A percentile compares a stretch with the other conserved stretches of the same genome.
phyloP scores from a whole-genome alignment of 768 basidiomycete species.

The Mycena crocata region DNA sequence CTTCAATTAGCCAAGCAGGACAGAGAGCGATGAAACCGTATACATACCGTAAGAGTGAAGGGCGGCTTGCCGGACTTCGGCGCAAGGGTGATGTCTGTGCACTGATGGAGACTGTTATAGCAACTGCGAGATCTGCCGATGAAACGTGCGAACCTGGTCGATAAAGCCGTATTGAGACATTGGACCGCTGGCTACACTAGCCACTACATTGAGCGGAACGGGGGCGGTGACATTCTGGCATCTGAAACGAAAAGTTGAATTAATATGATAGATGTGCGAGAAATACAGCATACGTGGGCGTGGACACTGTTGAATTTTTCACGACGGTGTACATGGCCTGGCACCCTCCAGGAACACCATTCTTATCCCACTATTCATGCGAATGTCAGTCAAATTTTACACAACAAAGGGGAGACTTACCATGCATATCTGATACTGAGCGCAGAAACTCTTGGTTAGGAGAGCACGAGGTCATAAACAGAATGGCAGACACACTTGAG shows the following conservation, averaged over 20 bases:
- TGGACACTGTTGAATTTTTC: slow-evolving; percentile 47
- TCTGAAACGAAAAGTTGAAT: background rate
- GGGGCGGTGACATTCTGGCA: slow-evolving; percentile 55
- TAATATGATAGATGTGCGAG: no score
- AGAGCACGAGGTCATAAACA: background rate
- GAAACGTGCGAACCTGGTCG: slow-evolving; percentile 50
- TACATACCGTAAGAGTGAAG: slow-evolving; percentile 57
- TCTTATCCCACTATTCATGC: slow-evolving; percentile 53
- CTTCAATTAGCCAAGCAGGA: background rate
- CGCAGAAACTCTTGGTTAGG: background rate
- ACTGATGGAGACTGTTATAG: slow-evolving; percentile 44
- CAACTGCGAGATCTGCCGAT: background rate
- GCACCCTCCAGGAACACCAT: slow-evolving; percentile 63
- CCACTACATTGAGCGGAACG: slow-evolving; percentile 47
- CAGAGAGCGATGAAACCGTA: no score
- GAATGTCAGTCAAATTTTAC: background rate
- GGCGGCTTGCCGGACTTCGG: slow-evolving; percentile 60
- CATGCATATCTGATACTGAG: slow-evolving; percentile 69
- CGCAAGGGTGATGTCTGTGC: slow-evolving; percentile 57
- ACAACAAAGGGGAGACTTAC: slow-evolving; percentile 41
- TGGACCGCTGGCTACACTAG: slow-evolving; percentile 49
- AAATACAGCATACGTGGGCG: slow-evolving; percentile 44
- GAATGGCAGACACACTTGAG: slow-evolving; percentile 42
- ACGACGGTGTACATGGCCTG: slow-evolving; percentile 63
- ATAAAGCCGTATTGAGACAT: slow-evolving; percentile 59